Evolutionary conservation across 768 basidiomycete genomes (phyloP).

Genomic region (Lentinus tigrinus): DNA sequence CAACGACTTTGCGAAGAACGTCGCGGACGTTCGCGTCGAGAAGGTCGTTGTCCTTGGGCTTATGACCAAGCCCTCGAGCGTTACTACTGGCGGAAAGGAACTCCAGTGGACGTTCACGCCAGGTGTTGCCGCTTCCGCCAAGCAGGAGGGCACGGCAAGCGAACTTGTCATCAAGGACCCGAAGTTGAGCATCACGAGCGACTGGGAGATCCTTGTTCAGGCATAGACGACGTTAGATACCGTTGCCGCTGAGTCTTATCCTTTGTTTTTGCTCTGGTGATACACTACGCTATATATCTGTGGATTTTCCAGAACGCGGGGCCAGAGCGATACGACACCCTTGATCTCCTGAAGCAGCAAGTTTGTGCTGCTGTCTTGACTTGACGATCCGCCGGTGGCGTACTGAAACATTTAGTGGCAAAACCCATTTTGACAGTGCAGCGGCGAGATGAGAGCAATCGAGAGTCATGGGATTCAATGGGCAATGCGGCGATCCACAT

Average conservation of each 20-base stretch:
- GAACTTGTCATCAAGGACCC: slow-evolving; percentile 79
- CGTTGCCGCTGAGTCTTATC: not conserved
- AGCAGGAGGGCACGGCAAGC: slow-evolving; percentile 65
- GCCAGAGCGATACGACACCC: too few species aligned
- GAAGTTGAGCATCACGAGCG: slow-evolving; percentile 49
- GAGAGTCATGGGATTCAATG: too few species aligned
- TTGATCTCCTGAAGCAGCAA: too few species aligned
- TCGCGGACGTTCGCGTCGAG: slow-evolving; percentile 77
- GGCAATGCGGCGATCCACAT: too few species aligned
- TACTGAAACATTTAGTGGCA: too few species aligned
- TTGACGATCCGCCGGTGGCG: too few species aligned
- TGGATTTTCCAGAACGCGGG: too few species aligned
- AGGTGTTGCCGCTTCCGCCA: slow-evolving; percentile 55
- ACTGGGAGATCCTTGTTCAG: slow-evolving; percentile 57
- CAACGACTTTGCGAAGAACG: slow-evolving; percentile 69
- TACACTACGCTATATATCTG: too few species aligned
- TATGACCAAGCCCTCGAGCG: slow-evolving; percentile 53
- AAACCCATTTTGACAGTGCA: too few species aligned
- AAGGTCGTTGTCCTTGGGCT: slow-evolving; percentile 80
- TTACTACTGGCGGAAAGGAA: slow-evolving; percentile 49
- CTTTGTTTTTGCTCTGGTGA: not conserved
- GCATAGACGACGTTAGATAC: not conserved
- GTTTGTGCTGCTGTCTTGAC: too few species aligned
- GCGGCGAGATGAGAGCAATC: too few species aligned
- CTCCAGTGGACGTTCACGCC: slow-evolving; percentile 68